Base-by-base conservation (phyloP, 495 filamentous ascomycete genomes). In the Immersiella caudata region DNA sequence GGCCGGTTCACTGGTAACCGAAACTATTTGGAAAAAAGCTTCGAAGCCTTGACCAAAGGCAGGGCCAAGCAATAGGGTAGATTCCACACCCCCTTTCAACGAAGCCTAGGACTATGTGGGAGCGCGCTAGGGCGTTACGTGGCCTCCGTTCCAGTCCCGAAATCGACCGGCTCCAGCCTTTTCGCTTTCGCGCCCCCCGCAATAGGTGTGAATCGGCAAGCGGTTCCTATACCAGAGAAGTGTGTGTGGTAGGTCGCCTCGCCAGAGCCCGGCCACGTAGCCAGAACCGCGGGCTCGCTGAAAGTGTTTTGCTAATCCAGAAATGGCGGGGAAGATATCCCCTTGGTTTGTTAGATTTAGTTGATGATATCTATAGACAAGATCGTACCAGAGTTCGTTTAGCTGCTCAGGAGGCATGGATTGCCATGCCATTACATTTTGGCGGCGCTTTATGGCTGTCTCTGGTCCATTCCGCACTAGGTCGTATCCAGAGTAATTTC, bases 321-420 rank as follows among this genome's bases (percentile, higher is more conserved):
- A 59, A 5, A 59, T 59, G 56, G 56, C 56, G 6, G 56, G 56
- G 26, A 59, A 33, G 56, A 59, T 59, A 20, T 59, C 56, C 1
- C 26, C 26, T 9, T 29, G 2, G 1, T 59, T 14, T 6, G 24
- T 29, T 8, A 59, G 6, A 7, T 27, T 1, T 5, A 59, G 9
- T 33, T 59, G 16, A 11, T n/a, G 22, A 16, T 59, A 59, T 14
- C 9, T 2, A 6, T 29, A 20, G 2, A 59, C 24, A 5, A 59
- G 22, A 6, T 14, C 6, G 21, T 33, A 25, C 56, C 56, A 59
- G 18, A 55, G 52, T n/a, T 26, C 52, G 24, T 12, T n/a, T 2
- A 55, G 2, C 8, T 24, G 7, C 11, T 55, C 8, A 22, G 16
- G 6, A 11, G 52, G 9, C 11, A n/a, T n/a, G 21, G 52, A 55